phyloP scores from a whole-genome alignment of 164 flowering plant genomes.

The Annona cherimola region DNA sequence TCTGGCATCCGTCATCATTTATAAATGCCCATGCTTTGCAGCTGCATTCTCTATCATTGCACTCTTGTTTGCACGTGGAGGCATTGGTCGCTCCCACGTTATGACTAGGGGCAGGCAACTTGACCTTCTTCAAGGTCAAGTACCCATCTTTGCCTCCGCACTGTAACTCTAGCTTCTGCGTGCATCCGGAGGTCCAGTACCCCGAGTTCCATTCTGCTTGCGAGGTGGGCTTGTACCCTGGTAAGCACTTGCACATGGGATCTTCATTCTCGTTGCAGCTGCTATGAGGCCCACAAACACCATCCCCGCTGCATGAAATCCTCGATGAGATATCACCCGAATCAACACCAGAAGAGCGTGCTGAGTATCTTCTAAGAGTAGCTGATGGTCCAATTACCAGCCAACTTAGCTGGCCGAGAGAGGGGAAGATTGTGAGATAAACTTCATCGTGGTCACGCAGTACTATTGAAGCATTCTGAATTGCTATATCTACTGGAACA shows the following conservation, averaged over 20 bases:
- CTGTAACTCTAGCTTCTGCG: background rate
- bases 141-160: background rate
- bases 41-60: conserved; percentile 1
- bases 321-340: background rate
- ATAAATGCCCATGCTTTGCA: conserved; percentile 11
- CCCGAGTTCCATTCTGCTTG: background rate
- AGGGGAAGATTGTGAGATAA: background rate
- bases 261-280: background rate
- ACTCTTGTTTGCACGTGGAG: background rate
- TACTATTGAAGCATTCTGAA: background rate
- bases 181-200: background rate
- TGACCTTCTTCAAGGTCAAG: background rate
- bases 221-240: background rate
- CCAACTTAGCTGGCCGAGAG: background rate
- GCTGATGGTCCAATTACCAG: background rate
- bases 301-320: background rate
- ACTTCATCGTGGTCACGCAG: background rate
- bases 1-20: background rate
- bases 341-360: background rate
- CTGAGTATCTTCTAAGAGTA: background rate
- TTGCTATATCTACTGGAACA: background rate
- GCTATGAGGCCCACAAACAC: background rate
- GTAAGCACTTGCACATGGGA: conserved; percentile 1
- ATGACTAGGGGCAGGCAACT: background rate
- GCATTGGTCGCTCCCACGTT: background rate